Evolutionary conservation across 208 protist genomes (phyloP).

Genomic region (Leishmania turanica): DNA sequence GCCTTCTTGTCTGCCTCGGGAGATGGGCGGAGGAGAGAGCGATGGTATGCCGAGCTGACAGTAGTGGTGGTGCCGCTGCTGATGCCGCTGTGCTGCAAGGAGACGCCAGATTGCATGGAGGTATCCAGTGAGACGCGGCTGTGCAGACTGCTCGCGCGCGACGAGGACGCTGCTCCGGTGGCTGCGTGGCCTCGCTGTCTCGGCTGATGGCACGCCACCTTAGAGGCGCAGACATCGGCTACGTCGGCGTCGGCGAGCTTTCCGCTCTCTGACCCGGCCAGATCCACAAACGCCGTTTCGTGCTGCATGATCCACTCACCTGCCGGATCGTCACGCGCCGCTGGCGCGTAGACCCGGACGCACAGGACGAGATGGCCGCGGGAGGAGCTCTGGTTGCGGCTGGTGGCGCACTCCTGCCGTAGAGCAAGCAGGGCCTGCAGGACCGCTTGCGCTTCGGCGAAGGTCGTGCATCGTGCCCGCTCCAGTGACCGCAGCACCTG

Average conservation of each 20-base stretch:
- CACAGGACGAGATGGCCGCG: slow-evolving; percentile 51
- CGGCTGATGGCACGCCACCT: neutral
- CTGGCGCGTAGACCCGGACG: slow-evolving; percentile 29
- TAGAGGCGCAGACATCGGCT: neutral
- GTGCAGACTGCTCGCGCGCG: slow-evolving; percentile 27
- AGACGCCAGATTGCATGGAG: slow-evolving; percentile 6
- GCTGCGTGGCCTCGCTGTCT: neutral
- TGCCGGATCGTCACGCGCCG: neutral
- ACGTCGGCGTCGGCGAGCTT: slow-evolving; percentile 23
- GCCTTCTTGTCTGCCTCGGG: slow-evolving; percentile 23
- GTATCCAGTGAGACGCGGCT: slow-evolving; percentile 15
- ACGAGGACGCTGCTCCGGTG: slow-evolving; percentile 1
- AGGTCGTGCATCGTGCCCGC: slow-evolving; percentile 37
- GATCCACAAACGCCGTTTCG: slow-evolving; percentile 66
- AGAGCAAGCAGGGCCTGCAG: slow-evolving; percentile 39
- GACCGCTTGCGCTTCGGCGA: slow-evolving; percentile 33
- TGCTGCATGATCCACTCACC: slow-evolving; percentile 16
- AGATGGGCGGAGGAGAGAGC: slow-evolving; percentile 22
- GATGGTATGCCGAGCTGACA: slow-evolving; percentile 5
- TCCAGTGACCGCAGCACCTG: slow-evolving; percentile 44
- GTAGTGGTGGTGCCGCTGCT: slow-evolving; percentile 9
- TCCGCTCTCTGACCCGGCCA: slow-evolving; percentile 68
- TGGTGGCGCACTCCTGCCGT: slow-evolving; percentile 45
- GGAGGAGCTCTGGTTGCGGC: slow-evolving; percentile 56
- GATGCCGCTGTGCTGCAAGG: slow-evolving; percentile 8